Evolutionary conservation across 768 basidiomycete species (phyloP).

Genomic region (Mycena galericulata): DNA sequence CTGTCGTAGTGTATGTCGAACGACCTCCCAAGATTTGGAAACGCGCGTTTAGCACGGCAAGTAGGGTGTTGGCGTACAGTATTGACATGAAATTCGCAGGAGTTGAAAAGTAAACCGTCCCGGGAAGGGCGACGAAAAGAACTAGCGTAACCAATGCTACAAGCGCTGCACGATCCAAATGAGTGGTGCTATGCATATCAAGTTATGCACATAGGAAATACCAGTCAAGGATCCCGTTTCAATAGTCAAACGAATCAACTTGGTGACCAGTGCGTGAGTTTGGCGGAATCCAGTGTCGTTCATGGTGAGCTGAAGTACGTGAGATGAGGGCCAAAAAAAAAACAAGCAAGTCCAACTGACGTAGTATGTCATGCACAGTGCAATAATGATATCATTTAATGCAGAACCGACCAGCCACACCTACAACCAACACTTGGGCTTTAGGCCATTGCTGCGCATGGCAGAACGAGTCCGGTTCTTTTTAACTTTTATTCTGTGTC

Average conservation of each 20-base stretch:
- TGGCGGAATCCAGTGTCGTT: too few species aligned
- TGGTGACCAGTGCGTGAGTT: neutral
- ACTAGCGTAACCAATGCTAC: neutral
- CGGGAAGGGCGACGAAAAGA: neutral
- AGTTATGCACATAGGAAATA: neutral
- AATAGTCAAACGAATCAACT: neutral
- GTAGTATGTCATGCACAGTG: neutral
- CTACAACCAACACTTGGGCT: too few species aligned
- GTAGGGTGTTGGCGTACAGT: too few species aligned
- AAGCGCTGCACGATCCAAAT: too few species aligned
- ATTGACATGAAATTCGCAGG: neutral
- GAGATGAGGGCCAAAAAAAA: neutral
- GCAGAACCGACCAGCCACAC: neutral
- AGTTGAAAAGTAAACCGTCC: neutral
- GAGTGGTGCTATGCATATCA: too few species aligned
- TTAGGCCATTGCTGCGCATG: too few species aligned
- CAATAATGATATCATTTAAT: neutral
- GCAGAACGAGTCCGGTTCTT: too few species aligned
- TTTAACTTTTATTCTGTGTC: too few species aligned
- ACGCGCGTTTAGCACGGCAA: neutral
- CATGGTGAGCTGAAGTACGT: neutral
- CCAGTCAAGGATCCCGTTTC: neutral
- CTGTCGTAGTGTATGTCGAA: too few species aligned
- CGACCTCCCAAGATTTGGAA: neutral
- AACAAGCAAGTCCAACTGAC: neutral